Evolutionary conservation across 768 basidiomycete genomes (phyloP).

Genomic region (Crepidotus variabilis): DNA sequence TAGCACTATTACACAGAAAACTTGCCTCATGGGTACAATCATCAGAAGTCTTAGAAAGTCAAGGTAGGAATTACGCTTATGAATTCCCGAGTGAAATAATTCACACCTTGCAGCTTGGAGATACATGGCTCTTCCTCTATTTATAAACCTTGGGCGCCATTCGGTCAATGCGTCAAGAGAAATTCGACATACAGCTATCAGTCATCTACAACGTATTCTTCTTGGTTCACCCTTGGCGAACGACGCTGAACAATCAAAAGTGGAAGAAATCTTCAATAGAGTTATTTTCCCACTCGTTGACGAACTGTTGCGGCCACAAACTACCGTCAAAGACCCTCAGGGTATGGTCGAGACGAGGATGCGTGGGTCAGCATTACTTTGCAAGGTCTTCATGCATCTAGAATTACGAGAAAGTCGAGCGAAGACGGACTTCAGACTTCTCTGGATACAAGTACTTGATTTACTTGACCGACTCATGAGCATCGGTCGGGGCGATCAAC

Average conservation of each 20-base stretch:
- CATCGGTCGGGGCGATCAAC: slow-evolving; percentile 76
- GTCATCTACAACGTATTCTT: slow-evolving; percentile 79
- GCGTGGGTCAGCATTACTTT: slow-evolving; percentile 83
- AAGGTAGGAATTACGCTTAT: slow-evolving; percentile 29
- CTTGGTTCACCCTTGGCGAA: slow-evolving; percentile 69
- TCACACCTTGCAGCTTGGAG: slow-evolving; percentile 57
- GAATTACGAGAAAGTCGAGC: slow-evolving; percentile 66
- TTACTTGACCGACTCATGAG: slow-evolving; percentile 87
- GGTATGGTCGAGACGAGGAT: slow-evolving; percentile 92
- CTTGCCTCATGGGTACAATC: slow-evolving; percentile 56
- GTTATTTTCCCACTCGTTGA: slow-evolving; percentile 91
- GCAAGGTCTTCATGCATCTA: slow-evolving; percentile 95
- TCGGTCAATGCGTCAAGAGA: slow-evolving; percentile 82
- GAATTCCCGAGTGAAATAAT: not conserved
- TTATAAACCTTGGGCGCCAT: slow-evolving; percentile 73
- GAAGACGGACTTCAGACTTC: slow-evolving; percentile 58
- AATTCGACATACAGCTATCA: slow-evolving; percentile 77
- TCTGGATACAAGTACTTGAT: slow-evolving; percentile 91
- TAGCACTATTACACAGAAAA: slow-evolving; percentile 68
- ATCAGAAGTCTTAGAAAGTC: slow-evolving; percentile 33
- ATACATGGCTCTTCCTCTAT: slow-evolving; percentile 68
- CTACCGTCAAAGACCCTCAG: slow-evolving; percentile 71
- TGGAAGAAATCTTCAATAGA: slow-evolving; percentile 83
- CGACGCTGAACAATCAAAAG: slow-evolving; percentile 53
- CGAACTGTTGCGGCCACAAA: slow-evolving; percentile 83